A percentile compares a stretch with the other conserved stretches of the same genome.
Conservation (phyloP, 129 eudicot genomes). For the Tagetes patula region DNA sequence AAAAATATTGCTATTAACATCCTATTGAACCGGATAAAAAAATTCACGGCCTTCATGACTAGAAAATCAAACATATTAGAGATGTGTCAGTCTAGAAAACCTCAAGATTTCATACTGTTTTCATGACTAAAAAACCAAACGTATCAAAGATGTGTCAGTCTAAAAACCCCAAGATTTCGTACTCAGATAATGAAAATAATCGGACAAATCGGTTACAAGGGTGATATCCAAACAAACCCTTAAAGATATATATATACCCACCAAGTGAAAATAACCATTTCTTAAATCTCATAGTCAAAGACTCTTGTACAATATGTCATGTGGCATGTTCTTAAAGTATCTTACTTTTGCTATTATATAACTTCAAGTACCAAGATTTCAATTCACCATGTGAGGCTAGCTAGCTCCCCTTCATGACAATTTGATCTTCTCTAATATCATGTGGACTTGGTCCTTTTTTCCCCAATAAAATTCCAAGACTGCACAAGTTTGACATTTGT, state of each 20-base stretch:
- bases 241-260: not conserved
- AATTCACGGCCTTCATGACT: too few species aligned
- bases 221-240: too few species aligned
- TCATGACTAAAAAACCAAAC: too few species aligned
- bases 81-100: too few species aligned
- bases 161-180: too few species aligned
- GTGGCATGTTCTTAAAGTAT: constrained; percentile 31
- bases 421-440: constrained; percentile 24
- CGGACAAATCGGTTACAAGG: too few species aligned
- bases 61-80: too few species aligned
- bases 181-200: too few species aligned
- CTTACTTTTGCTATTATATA: constrained; percentile 20
- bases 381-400: constrained; percentile 12
- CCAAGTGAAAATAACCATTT: not conserved
- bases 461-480: constrained; percentile 28
- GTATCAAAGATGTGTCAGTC: too few species aligned
- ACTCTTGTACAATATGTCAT: constrained; percentile 18
- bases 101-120: too few species aligned
- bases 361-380: constrained; percentile 18
- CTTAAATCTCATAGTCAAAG: constrained; percentile 20
- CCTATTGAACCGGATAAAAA: too few species aligned
- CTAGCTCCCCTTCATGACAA: not conserved
- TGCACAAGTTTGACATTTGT: constrained; percentile 42
- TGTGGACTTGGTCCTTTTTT: constrained; percentile 37
- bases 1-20: too few species aligned